Conservation (phyloP, 345 rosid genomes). For the Stellera chamaejasme region DNA sequence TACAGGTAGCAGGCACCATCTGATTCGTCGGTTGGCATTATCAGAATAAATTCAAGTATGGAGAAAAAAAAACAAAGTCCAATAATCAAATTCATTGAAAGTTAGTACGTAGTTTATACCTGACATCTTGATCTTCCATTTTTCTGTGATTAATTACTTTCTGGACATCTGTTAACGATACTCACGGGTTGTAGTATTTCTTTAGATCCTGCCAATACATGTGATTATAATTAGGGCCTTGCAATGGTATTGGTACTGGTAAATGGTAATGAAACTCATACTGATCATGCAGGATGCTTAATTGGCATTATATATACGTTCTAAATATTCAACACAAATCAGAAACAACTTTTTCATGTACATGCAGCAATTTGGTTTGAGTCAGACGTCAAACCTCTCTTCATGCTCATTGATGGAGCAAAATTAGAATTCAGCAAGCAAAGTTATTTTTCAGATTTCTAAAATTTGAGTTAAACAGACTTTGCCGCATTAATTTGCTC, state of each 20-base stretch:
- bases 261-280: too few relatives aligned
- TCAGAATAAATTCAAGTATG: neutral
- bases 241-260: too few relatives aligned
- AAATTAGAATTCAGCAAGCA: too few relatives aligned
- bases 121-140: constrained; percentile 63
- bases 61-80: neutral
- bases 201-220: constrained; percentile 48
- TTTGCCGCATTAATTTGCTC: constrained; percentile 53
- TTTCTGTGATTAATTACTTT: constrained; percentile 57
- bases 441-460: too few relatives aligned
- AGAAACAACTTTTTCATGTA: too few relatives aligned
- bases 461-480: neutral
- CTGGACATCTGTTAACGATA: constrained; percentile 54
- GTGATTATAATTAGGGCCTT: too few relatives aligned
- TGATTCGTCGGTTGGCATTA: neutral
- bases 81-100: neutral
- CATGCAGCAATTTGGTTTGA: neutral
- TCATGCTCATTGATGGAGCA: too few relatives aligned
- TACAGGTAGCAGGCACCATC: too few relatives aligned
- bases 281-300: too few relatives aligned
- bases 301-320: too few relatives aligned
- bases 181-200: constrained; percentile 59
- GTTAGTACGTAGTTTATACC: constrained; percentile 23
- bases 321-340: too few relatives aligned
- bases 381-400: neutral